phyloP scores from a whole-genome alignment of 768 basidiomycete genomes.

The Mrakia frigida region DNA sequence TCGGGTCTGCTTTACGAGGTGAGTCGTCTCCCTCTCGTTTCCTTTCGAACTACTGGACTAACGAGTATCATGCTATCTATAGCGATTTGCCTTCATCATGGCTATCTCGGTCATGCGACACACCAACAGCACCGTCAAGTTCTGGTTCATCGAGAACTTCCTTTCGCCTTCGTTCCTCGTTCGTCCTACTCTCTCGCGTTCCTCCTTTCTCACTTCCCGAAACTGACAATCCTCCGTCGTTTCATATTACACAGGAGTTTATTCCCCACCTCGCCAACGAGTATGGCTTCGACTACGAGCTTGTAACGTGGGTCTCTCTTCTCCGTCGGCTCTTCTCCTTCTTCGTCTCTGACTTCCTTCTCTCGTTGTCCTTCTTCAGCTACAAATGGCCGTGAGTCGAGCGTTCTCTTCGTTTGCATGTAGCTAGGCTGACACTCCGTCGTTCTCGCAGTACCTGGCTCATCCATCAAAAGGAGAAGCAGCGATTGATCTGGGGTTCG shows the following conservation, averaged over 20 bases:
- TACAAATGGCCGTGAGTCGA: conserved; percentile 79
- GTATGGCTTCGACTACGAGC: conserved; percentile 91
- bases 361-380: background rate
- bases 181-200: conserved; percentile 24
- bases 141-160: conserved; percentile 99
- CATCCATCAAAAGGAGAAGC: conserved; percentile 93
- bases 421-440: background rate
- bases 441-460: conserved; percentile 61
- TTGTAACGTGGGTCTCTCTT: conserved; percentile 58
- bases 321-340: background rate
- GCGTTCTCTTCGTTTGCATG: too few relatives aligned
- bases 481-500: conserved; percentile 86
- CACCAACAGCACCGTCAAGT: conserved; percentile 91
- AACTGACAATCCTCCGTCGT: background rate
- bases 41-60: background rate
- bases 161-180: conserved; percentile 94
- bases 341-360: background rate
- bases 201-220: background rate
- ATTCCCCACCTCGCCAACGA: conserved; percentile 85
- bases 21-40: conserved; percentile 30
- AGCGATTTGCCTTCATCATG: conserved; percentile 99
- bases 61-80: background rate
- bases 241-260: conserved; percentile 64
- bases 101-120: conserved; percentile 91
- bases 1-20: conserved; percentile 96